phyloP scores from a whole-genome alignment of 1,139 yeast genomes.

The Zygosaccharomyces sapae region DNA sequence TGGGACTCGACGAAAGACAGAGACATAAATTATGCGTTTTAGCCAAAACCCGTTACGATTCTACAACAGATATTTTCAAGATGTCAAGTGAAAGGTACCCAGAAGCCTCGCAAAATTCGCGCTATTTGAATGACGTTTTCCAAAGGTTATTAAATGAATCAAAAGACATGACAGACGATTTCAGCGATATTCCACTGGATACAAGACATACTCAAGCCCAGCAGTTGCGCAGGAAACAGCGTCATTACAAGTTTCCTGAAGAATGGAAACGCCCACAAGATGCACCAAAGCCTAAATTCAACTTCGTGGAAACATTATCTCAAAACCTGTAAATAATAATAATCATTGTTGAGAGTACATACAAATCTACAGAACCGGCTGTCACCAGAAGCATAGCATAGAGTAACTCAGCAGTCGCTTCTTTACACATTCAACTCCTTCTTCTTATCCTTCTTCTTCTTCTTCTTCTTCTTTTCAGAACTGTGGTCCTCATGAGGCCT shows the following conservation, averaged over 20 bases:
- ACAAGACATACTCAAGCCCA: constrained; percentile 57
- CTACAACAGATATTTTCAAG: constrained; percentile 52
- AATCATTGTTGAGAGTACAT: not conserved
- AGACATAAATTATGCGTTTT: constrained; percentile 73
- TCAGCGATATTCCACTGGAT: constrained; percentile 78
- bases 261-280: constrained; percentile 80
- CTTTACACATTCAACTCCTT: constrained; percentile 28
- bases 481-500: constrained; percentile 36
- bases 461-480: constrained; percentile 40
- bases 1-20: constrained; percentile 50
- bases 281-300: constrained; percentile 45
- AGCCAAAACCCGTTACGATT: constrained; percentile 75
- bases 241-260: constrained; percentile 59
- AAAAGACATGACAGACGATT: constrained; percentile 58
- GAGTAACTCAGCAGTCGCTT: constrained; percentile 1
- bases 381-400: not conserved
- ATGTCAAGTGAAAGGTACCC: constrained; percentile 61
- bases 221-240: constrained; percentile 43
- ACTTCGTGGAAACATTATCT: constrained; percentile 19
- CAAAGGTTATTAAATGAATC: constrained; percentile 59
- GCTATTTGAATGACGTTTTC: constrained; percentile 62
- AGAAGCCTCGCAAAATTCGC: constrained; percentile 83
- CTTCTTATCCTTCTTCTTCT: constrained; percentile 43
- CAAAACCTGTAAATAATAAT: constrained; percentile 9
- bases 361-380: constrained; percentile 1